Evolutionary conservation across 805 yeast genomes (phyloP).

Genomic region (Cyberlindnera saturnus): DNA sequence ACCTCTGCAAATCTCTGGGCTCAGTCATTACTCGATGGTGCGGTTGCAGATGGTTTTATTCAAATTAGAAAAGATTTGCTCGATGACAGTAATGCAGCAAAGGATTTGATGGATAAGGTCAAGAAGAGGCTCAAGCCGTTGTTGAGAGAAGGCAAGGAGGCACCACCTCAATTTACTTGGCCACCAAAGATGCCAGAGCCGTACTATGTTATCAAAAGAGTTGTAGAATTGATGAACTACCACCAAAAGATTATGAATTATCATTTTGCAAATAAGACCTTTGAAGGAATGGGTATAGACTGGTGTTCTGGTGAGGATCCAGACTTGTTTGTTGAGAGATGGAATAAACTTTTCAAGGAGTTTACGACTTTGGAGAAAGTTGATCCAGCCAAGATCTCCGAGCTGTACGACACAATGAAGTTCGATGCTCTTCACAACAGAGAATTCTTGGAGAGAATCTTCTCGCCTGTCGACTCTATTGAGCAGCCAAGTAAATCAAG

Average conservation of each 20-base stretch:
- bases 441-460: slow-evolving; percentile 77
- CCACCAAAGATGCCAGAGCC: slow-evolving; percentile 99
- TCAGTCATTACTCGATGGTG: slow-evolving; percentile 55
- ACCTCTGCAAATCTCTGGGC: slow-evolving; percentile 89
- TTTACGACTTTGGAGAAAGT: slow-evolving; percentile 91
- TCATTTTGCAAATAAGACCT: slow-evolving; percentile 55
- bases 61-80: slow-evolving; percentile 82
- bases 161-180: slow-evolving; percentile 98
- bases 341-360: slow-evolving; percentile 95
- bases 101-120: slow-evolving; percentile 95
- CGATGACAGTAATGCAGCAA: slow-evolving; percentile 97
- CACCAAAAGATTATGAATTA: slow-evolving; percentile 79
- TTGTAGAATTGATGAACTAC: slow-evolving; percentile 91
- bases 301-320: slow-evolving; percentile 99
- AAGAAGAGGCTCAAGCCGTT: slow-evolving; percentile 94
- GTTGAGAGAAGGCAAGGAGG: slow-evolving; percentile 90
- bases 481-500: slow-evolving; percentile 26
- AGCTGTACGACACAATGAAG: slow-evolving; percentile 96
- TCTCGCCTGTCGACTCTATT: slow-evolving; percentile 52
- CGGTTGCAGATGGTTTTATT: slow-evolving; percentile 70
- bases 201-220: slow-evolving; percentile 85
- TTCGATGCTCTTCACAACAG: slow-evolving; percentile 96
- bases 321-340: slow-evolving; percentile 80
- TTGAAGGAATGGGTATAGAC: slow-evolving; percentile 55
- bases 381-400: slow-evolving; percentile 95